These are phyloP conservation scores for Suillus brevipes DNA, from an alignment of 768 basidiomycete species.

Conservation along the genomic window DNA sequence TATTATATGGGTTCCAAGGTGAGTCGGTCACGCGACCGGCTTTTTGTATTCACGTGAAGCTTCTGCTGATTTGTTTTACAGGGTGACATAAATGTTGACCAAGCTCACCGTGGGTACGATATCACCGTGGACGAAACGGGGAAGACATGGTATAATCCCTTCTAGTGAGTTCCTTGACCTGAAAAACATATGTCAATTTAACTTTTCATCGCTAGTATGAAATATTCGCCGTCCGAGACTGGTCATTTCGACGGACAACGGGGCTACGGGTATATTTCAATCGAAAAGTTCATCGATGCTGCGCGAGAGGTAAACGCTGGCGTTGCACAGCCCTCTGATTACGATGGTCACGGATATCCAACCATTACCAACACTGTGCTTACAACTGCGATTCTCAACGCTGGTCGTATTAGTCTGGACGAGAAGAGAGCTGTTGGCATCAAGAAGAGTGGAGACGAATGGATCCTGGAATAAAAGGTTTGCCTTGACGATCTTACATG, in stretches of 20 bases:
- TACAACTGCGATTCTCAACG: constrained; percentile 86
- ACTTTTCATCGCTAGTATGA: constrained; percentile 62
- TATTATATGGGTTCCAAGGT: constrained; percentile 95
- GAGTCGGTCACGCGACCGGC: constrained; percentile 9
- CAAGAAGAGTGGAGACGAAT: constrained; percentile 60
- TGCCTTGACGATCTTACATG: constrained; percentile 4
- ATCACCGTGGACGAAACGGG: constrained; percentile 84
- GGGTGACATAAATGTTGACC: constrained; percentile 92
- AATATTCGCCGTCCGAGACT: constrained; percentile 88
- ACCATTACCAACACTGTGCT: constrained; percentile 88
- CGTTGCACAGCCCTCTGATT: constrained; percentile 62
- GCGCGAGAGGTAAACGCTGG: constrained; percentile 77
- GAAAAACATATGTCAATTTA: constrained; percentile 1
- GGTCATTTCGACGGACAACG: constrained; percentile 94
- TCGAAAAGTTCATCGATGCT: constrained; percentile 90
- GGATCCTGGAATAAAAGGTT: constrained; percentile 61
- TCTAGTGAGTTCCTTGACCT: constrained; percentile 62
- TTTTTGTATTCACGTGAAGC: constrained; percentile 3
- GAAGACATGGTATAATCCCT: constrained; percentile 85
- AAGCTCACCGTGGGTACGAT: constrained; percentile 93
- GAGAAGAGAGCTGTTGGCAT: constrained; percentile 85
- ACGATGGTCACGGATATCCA: constrained; percentile 78
- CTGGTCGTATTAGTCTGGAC: constrained; percentile 86
- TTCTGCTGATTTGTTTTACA: constrained; percentile 28
- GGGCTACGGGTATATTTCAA: constrained; percentile 89